phyloP scores from a whole-genome alignment of 2,329 filamentous ascomycete species.

The Ceratocystis cubensis region DNA sequence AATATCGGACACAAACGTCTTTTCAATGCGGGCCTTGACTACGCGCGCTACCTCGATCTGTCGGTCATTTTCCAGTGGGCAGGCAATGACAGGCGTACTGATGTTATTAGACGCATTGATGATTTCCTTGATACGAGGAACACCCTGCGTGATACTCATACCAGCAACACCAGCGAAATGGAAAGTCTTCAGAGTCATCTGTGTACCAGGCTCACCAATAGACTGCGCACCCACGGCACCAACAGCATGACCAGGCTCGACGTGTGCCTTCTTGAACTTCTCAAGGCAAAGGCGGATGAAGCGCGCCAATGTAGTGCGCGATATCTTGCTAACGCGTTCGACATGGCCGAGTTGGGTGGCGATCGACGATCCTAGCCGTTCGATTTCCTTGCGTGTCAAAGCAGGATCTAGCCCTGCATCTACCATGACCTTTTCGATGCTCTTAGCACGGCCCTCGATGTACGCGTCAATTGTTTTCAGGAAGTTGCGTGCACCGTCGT shows the following conservation, averaged over 20 bases:
- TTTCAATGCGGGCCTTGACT: conserved; percentile 88
- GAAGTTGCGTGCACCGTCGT: conserved; percentile 74
- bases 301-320: conserved; percentile 53
- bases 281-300: conserved; percentile 75
- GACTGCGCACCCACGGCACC: conserved; percentile 94
- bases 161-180: conserved; percentile 99
- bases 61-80: conserved; percentile 63
- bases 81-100: conserved; percentile 86
- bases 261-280: conserved; percentile 83
- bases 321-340: conserved; percentile 74
- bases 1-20: conserved; percentile 76
- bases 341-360: conserved; percentile 32
- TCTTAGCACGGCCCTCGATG: conserved; percentile 49
- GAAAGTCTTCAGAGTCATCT: conserved; percentile 99
- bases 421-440: conserved; percentile 43
- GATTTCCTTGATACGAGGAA: conserved; percentile 99
- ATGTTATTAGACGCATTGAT: conserved; percentile 96
- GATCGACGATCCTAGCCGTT: conserved; percentile 22
- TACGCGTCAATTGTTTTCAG: conserved; percentile 65
- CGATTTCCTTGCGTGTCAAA: conserved; percentile 27
- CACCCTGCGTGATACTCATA: conserved; percentile 99
- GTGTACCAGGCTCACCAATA: conserved; percentile 93
- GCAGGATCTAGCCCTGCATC: conserved; percentile 36
- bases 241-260: conserved; percentile 90
- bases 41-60: conserved; percentile 72